Conservation (phyloP, 345 rosid species). For the Dipteronia dyeriana region DNA sequence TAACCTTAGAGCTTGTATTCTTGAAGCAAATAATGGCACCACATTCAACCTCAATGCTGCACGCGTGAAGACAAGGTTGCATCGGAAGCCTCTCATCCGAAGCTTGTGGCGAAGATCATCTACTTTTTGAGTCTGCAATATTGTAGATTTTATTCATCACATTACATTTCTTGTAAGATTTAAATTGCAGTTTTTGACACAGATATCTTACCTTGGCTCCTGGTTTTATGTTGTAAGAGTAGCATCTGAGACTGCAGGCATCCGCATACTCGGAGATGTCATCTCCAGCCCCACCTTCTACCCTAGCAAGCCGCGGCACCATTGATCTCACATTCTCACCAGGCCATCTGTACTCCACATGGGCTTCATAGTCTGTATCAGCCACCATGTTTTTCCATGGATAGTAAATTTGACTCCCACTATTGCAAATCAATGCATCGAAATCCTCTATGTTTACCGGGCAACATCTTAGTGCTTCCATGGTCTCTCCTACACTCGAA, state of each 20-base stretch:
- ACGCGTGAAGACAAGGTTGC: constrained; percentile 63
- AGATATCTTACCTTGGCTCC: constrained; percentile 57
- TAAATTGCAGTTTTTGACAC: neutral
- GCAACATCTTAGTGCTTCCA: constrained; percentile 48
- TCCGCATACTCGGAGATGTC: constrained; percentile 43
- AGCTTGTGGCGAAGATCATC: constrained; percentile 77
- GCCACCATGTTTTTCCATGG: constrained; percentile 81
- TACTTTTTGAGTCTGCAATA: constrained; percentile 54
- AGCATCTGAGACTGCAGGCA: constrained; percentile 64
- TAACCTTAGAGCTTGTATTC: constrained; percentile 84
- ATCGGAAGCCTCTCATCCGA: constrained; percentile 83
- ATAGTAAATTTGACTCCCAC: constrained; percentile 76
- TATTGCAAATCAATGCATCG: constrained; percentile 82
- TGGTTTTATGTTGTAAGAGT: constrained; percentile 61
- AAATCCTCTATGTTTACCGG: constrained; percentile 68
- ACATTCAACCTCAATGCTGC: constrained; percentile 71
- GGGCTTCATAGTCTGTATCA: constrained; percentile 72
- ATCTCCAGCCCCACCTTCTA: constrained; percentile 54
- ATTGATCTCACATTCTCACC: constrained; percentile 68
- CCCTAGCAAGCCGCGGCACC: constrained; percentile 49
- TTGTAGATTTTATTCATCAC: constrained; percentile 17
- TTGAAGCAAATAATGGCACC: constrained; percentile 79
- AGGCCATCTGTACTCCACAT: constrained; percentile 85
- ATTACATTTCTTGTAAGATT: constrained; percentile 17
- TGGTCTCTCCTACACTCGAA: constrained; percentile 57